phyloP scores from a whole-genome alignment of 495 filamentous ascomycete genomes.

The Viridothelium virens region DNA sequence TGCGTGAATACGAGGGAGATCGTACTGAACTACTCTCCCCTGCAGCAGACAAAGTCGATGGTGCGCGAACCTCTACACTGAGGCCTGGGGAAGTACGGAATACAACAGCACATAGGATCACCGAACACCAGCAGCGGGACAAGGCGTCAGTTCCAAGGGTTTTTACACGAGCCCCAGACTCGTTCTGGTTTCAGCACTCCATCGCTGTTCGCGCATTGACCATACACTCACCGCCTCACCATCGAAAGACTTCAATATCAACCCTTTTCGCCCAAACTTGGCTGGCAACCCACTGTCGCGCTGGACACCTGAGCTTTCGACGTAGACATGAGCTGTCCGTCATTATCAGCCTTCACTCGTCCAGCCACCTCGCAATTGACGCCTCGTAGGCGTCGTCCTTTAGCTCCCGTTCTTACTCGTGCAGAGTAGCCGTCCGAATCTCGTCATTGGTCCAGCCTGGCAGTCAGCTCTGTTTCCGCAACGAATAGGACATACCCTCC shows the following conservation, averaged over 20 bases:
- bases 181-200: conserved; percentile 10
- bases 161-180: conserved; percentile 6
- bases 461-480: not conserved
- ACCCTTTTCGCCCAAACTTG: not conserved
- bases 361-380: conserved; percentile 10
- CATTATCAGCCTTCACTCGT: not conserved
- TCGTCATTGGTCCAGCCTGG: conserved; percentile 2
- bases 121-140: conserved; percentile 9
- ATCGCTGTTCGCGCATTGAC: conserved; percentile 4
- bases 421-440: conserved; percentile 2
- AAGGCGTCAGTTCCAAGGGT: conserved; percentile 1
- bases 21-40: not conserved
- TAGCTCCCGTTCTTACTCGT: conserved; percentile 10
- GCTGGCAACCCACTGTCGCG: not conserved
- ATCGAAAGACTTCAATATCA: not conserved
- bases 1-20: not conserved
- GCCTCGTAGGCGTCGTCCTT: conserved; percentile 7
- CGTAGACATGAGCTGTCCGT: conserved; percentile 8
- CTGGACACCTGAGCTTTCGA: not conserved
- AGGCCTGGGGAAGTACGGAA: not conserved
- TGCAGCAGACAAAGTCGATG: not conserved
- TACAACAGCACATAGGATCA: not conserved
- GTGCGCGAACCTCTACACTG: not conserved
- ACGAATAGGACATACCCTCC: not conserved
- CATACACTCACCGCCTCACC: conserved; percentile 9